Evolutionary conservation across 805 yeast genomes (phyloP), one percentile per base, ranked within the genome.

Genomic region (Myxozyma kluyveri): DNA sequence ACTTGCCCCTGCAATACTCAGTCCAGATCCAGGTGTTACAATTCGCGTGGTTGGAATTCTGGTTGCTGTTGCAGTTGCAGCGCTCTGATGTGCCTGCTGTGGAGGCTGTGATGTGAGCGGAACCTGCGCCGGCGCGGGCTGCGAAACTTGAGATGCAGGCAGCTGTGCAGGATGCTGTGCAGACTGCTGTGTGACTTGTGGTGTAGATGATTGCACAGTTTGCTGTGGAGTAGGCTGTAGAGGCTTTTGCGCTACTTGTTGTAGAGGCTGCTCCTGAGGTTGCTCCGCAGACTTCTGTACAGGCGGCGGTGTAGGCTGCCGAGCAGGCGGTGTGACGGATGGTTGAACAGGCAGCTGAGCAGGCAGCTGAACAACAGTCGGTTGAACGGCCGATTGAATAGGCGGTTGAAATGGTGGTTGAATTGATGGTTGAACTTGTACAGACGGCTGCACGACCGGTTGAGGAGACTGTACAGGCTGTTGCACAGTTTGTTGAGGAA

Each of bases 221-320:
- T 18, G 37, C 17, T 26, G 33, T 22, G 7, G 23, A 17, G 26
- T 32, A 2, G 10, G 21, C 7, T 7, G 21, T 45, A 7, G 24
- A 23, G 45, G 45, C 33, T 41, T 19, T 23, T n/a, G 43, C 43
- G 36, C 29, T 39, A 12, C 29, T 31, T 6, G 29, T 39, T 18
- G 32, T 24, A 35, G 41, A 17, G 9, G 48, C 43, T 17, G 36
- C 21, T 6, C 29, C 22, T 2, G 42, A n/a, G 21, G 19, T 14
- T 4, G 49, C 12, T 22, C 22, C 46, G 43, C 18, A 2, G 27
- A 14, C 43, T 14, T 14, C n/a, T n/a, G n/a, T n/a, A n/a, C n/a
- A n/a, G n/a, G n/a, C n/a, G n/a, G n/a, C n/a, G n/a, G n/a, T n/a
- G n/a, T n/a, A n/a, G n/a, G n/a, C n/a, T n/a, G n/a, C n/a, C n/a